Evolutionary conservation across 2,329 filamentous ascomycete species (phyloP), one percentile per base, ranked within the genome.

Genomic region (Fusarium tanahbumbuense): DNA sequence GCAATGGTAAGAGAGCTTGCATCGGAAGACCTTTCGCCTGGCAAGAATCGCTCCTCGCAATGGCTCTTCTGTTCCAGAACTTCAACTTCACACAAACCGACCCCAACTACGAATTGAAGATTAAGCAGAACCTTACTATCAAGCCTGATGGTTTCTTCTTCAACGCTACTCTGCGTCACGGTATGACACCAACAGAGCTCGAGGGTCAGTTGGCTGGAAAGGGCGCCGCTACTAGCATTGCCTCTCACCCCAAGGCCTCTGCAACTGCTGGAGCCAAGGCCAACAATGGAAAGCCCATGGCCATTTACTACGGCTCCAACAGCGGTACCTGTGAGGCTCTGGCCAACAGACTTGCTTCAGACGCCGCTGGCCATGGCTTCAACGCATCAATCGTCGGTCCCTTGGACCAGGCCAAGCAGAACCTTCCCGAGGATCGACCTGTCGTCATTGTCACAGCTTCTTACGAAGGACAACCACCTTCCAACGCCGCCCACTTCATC

Each of bases 11-110:
- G 67, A 82, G 92, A 56, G 89, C 83, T 2, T 94, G 92, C 71
- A 93, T 94, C 64, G 92, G 92, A 6, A 83, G 91, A 2, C 84
- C 88, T 0, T 94, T 94, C 76, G 91, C 92, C 2, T 92, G 89
- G 89, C 92, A 94, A 75, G 92, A 94, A 78, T 84, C 86, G 3
- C 76, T 91, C 8, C 79, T 93, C 1, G 84, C 86, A 11, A 82
- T 89, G 71, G 87, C 89, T 0, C 84, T 91, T 71, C 76, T 93
- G 15, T 81, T 93, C 60, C 91, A 93, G 73, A 92, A 90, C 73
- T 93, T 93, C 80, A 86, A 92, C 70, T 88, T 93, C 63, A 82
- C 83, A 50, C 78, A 89, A 41, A 86, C 68, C 32, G 72, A 93
- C 65, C 86, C 89, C 1, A 83, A 81, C 66, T 92, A 92, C 70